Base-by-base conservation (phyloP, 2,329 filamentous ascomycete genomes). In the Cylindrodendrum hubeiense region DNA sequence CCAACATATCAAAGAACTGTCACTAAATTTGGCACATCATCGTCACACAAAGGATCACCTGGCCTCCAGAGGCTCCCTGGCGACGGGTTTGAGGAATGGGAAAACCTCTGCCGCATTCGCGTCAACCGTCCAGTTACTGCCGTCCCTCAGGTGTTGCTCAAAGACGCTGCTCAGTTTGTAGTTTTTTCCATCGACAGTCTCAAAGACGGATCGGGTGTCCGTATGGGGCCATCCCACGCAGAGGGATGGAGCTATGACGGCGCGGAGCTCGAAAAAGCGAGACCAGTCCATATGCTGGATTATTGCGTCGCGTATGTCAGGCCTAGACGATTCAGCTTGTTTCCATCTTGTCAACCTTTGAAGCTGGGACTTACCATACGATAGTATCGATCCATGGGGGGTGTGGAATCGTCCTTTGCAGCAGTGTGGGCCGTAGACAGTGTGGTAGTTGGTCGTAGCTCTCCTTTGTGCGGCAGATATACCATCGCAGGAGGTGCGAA, bases 381-480 rank as follows among this genome's bases (percentile, higher is more conserved):
- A 76, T 66, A 5, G 68, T 60, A 51, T 74, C 72, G 37, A 74
- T 67, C 74, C 74, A 76, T 1, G 70, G 63, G 1, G 74, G 73
- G 49, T 75, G 73, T 1, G 73, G 69, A 2, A 73, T 66, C 6
- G 65, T 74, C 9, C 63, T 54, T 41, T 76, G 74, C 8, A 74
- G 65, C 10, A 68, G 62, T 1, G 71, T 76, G 5, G 73, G 72
- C 17, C 62, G 52, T 22, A 75, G 55, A 44, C 67, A 74, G 1
- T 46, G 66, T 4, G 73, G 73, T 15, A 76, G 68, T 34, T 67
- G 63, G 4, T 69, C 66, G 67, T 75, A 75, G 44, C 59, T 73
- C 37, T 70, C 63, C 53, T 70, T 66, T 39, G 69, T 70, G 26
- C 67, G 69, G 49, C 71, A 74, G 10, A 71, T 60, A 26, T 73